Evolutionary conservation across 2,329 filamentous ascomycete species (phyloP).

Genomic region (Botryotinia convoluta): DNA sequence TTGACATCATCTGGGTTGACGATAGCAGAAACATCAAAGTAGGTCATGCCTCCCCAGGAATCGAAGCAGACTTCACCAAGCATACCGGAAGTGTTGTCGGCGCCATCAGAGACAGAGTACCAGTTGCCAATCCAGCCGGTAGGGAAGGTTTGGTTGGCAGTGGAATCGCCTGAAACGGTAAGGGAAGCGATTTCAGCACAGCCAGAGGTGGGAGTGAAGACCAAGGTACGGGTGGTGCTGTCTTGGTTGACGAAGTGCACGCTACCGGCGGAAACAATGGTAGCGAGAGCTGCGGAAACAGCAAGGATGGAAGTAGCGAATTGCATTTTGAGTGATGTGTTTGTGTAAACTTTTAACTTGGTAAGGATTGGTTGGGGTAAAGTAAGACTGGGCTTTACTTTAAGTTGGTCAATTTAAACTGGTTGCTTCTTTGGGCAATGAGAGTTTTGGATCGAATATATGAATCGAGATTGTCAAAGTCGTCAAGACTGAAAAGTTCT

Average conservation of each 20-base stretch:
- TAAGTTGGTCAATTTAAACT: constrained; percentile 31
- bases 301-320: constrained; percentile 45
- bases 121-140: constrained; percentile 45
- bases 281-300: constrained; percentile 44
- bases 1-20: constrained; percentile 49
- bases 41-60: constrained; percentile 49
- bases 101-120: constrained; percentile 48
- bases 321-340: constrained; percentile 48
- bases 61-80: constrained; percentile 53
- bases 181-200: constrained; percentile 25
- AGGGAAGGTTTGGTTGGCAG: constrained; percentile 41
- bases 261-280: constrained; percentile 47
- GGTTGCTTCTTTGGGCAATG: constrained; percentile 18
- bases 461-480: constrained; percentile 16
- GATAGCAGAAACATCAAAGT: constrained; percentile 59
- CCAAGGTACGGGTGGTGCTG: constrained; percentile 39
- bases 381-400: constrained; percentile 25
- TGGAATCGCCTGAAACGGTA: constrained; percentile 28
- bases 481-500: constrained; percentile 9
- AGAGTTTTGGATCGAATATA: constrained; percentile 18
- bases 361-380: constrained; percentile 31
- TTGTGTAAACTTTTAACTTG: constrained; percentile 11
- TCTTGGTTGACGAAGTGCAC: constrained; percentile 61
- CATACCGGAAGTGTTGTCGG: constrained; percentile 46
- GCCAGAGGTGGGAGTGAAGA: constrained; percentile 35